Evolutionary conservation across 441 rosid genomes (phyloP).

Genomic region (Melastoma candidum): DNA sequence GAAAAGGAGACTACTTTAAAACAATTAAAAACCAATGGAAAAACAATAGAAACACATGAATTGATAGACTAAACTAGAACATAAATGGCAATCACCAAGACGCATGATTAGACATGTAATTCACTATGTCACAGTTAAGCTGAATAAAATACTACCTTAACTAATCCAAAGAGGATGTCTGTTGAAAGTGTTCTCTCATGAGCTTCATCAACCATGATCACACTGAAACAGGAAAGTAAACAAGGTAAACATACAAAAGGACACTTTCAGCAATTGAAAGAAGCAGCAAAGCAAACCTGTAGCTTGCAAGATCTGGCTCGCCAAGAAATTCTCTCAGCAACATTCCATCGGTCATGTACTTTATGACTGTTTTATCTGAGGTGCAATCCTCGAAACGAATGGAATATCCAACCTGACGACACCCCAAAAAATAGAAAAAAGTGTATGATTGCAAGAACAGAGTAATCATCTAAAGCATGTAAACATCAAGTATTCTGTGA

Average conservation of each 20-base stretch:
- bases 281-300: slow-evolving; percentile 39
- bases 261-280: background rate
- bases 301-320: slow-evolving; percentile 87
- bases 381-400: slow-evolving; percentile 98
- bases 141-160: slow-evolving; percentile 49
- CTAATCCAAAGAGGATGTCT: slow-evolving; percentile 87
- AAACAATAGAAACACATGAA: too few species aligned
- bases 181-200: slow-evolving; percentile 98
- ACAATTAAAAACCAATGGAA: too few species aligned
- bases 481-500: too few species aligned
- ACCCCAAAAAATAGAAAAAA: background rate
- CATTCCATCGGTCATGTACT: slow-evolving; percentile 99
- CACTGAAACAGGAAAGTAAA: slow-evolving; percentile 36
- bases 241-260: background rate
- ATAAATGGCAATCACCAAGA: too few species aligned
- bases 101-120: too few species aligned
- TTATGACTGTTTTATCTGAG: slow-evolving; percentile 86
- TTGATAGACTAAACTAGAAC: too few species aligned
- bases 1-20: too few species aligned
- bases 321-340: slow-evolving; percentile 90
- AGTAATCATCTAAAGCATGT: too few species aligned
- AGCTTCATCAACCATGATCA: slow-evolving; percentile 97
- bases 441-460: too few species aligned
- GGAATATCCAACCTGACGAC: slow-evolving; percentile 76
- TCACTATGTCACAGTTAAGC: too few species aligned